Evolutionary conservation across 1,284 basidiomycete genomes (phyloP), one percentile per base, ranked within the genome.

Genomic region (Cryptococcus jaspeensis): DNA sequence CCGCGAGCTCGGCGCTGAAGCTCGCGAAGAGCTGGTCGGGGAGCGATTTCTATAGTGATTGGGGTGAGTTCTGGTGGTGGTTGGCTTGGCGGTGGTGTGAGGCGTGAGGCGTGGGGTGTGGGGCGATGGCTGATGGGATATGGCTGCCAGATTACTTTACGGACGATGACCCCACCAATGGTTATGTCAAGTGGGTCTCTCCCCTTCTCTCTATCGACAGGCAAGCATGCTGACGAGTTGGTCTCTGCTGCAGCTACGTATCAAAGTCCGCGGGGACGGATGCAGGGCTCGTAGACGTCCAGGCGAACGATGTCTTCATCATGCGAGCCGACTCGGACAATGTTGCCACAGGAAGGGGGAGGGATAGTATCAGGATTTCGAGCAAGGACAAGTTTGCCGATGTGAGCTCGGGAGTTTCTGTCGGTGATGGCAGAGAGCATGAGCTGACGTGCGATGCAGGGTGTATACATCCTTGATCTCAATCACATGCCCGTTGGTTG

Each of bases 401-500:
- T 64, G 73, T 74, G 51, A 61, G 72, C 66, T 6, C 28, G n/a
- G n/a, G n/a, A n/a, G n/a, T n/a, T n/a, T n/a, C n/a, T n/a, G n/a
- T n/a, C n/a, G n/a, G n/a, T n/a, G n/a, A n/a, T n/a, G n/a, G n/a
- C n/a, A n/a, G n/a, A n/a, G n/a, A 28, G 20, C 16, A 36, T 5
- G 2, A 16, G 36, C 53, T 58, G 57, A 52, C 13, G 16, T 18
- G 35, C n/a, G 5, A 20, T 5, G 13, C 46, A 69, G 69, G 69
- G 69, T 39, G 69, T 71, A 23, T 71, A 72, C 57, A 71, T 78
- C 40, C 59, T 76, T 20, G 77, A 78, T 55, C 36, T 78, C 22
- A 65, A 67, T 32, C 74, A 78, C 57, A 71, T 78, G 65, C 76
- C 77, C 0, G 66, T 67, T 1, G 76, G 77, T 15, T 78, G 77